A percentile compares a stretch with the other conserved stretches of the same genome.
Conservation (phyloP, 345 rosid genomes). For the Streptanthus diversifolius region DNA sequence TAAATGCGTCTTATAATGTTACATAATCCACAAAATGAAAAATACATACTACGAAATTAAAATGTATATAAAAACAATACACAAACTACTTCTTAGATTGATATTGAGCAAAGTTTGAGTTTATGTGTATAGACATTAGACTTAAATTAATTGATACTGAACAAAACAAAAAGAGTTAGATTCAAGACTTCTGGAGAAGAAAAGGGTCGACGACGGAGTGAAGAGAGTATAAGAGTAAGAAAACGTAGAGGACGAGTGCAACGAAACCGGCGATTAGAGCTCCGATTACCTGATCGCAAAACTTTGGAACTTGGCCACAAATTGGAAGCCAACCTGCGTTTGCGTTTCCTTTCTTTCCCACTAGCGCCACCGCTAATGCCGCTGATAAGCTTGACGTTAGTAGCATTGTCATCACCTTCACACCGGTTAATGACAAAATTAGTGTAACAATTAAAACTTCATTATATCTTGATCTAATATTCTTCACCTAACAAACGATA, state of each 20-base stretch:
- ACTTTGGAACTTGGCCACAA: slow-evolving; percentile 62
- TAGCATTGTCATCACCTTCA: slow-evolving; percentile 41
- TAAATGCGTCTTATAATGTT: not conserved
- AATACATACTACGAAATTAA: not conserved
- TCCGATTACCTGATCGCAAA: slow-evolving; percentile 61
- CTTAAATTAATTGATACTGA: not conserved
- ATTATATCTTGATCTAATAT: not conserved
- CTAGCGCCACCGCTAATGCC: slow-evolving; percentile 69
- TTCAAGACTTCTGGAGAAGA: slow-evolving; percentile 43
- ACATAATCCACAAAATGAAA: not conserved
- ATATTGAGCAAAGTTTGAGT: not conserved
- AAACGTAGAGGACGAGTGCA: slow-evolving; percentile 41
- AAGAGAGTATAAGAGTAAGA: slow-evolving; percentile 49
- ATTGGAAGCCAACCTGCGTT: slow-evolving; percentile 77
- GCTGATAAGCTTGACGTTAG: slow-evolving; percentile 66
- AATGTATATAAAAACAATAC: not conserved
- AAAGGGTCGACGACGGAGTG: slow-evolving; percentile 51
- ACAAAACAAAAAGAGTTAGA: not conserved
- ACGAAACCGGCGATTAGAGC: slow-evolving; percentile 59
- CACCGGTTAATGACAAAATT: not conserved
- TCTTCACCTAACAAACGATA: slow-evolving; percentile 8
- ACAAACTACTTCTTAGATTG: not conserved
- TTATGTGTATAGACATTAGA: not conserved
- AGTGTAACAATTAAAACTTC: not conserved
- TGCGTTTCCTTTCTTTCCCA: slow-evolving; percentile 71